Evolutionary conservation across 345 rosid genomes (phyloP).

Genomic region (Syzygium jambos): DNA sequence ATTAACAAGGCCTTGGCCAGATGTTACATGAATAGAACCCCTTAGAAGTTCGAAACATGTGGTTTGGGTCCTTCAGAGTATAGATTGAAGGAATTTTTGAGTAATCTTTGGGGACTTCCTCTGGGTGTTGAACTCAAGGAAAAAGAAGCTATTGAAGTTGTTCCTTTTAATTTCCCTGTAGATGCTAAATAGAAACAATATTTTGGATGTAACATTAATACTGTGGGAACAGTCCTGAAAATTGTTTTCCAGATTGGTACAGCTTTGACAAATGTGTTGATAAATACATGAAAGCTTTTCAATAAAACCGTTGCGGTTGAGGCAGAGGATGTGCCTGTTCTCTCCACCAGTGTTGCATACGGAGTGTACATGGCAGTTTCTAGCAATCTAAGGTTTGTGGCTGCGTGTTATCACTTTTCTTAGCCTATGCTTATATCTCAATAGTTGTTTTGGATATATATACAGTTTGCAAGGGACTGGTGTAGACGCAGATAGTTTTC

Average conservation of each 20-base stretch:
- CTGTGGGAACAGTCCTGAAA: background rate
- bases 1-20: background rate
- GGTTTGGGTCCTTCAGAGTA: background rate
- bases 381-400: slow-evolving; percentile 79
- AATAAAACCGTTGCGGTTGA: slow-evolving; percentile 54
- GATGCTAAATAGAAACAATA: too few relatives aligned
- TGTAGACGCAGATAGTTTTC: background rate
- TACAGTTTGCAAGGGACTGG: background rate
- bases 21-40: background rate
- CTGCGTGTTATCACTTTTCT: background rate
- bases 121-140: background rate
- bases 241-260: slow-evolving; percentile 64
- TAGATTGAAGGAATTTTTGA: background rate
- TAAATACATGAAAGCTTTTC: slow-evolving; percentile 75
- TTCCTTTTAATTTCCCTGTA: background rate
- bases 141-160: background rate
- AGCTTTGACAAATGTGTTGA: slow-evolving; percentile 73
- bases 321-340: slow-evolving; percentile 76
- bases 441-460: background rate
- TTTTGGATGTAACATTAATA: background rate
- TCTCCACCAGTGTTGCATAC: slow-evolving; percentile 86
- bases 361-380: slow-evolving; percentile 97
- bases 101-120: background rate
- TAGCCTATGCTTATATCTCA: background rate
- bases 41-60: background rate